These are phyloP conservation scores for Macrolepiota dolichaula DNA, from an alignment of 768 basidiomycete genomes.

Conservation along the genomic window DNA sequence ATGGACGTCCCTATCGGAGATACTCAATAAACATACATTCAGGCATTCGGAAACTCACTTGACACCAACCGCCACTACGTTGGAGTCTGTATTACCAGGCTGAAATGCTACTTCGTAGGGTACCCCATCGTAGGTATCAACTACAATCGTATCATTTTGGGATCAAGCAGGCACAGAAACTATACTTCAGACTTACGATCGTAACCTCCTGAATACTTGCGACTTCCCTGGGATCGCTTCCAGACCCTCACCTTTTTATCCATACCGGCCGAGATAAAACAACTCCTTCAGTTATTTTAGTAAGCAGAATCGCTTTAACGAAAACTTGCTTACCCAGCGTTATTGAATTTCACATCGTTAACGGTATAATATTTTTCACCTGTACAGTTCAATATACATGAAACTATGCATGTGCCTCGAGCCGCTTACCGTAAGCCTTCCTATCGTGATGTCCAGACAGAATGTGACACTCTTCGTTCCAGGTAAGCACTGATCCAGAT, in stretches of 20 bases:
- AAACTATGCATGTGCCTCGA: background rate
- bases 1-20: constrained; percentile 22
- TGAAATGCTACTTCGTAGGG: constrained; percentile 46
- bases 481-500: constrained; percentile 43
- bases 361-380: constrained; percentile 48
- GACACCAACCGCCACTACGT: constrained; percentile 39
- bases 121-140: constrained; percentile 18
- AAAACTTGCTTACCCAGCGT: constrained; percentile 32
- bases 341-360: constrained; percentile 54
- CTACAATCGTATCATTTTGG: background rate
- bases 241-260: constrained; percentile 11
- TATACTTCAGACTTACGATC: constrained; percentile 7
- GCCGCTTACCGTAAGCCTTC: constrained; percentile 11
- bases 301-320: background rate
- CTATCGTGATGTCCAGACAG: constrained; percentile 18
- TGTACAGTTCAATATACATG: background rate
- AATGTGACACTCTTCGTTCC: constrained; percentile 23
- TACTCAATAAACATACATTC: background rate
- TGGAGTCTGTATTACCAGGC: constrained; percentile 26
- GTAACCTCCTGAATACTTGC: constrained; percentile 7
- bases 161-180: background rate
- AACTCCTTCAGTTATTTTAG: background rate
- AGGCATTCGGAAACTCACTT: constrained; percentile 23
- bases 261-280: constrained; percentile 12
- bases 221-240: background rate